Percentiles rank a stretch among this genome's conserved stretches.
These are phyloP conservation scores for Monosporozyma solicola DNA, from an alignment of 805 yeast genomes.

Conservation along the genomic window DNA sequence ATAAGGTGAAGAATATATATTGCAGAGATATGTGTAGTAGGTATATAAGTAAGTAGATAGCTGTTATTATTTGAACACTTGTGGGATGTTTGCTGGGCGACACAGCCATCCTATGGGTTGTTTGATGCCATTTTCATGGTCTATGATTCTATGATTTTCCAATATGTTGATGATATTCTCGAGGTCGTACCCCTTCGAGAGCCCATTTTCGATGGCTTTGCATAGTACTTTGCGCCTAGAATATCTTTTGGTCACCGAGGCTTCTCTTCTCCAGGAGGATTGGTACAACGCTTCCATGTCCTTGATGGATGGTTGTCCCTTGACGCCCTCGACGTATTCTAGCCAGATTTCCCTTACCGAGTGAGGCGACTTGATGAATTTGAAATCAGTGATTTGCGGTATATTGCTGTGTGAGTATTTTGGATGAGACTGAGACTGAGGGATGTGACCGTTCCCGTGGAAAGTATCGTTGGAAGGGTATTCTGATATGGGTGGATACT, in stretches of 20 bases:
- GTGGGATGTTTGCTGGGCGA: slow-evolving; percentile 32
- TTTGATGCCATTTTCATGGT: slow-evolving; percentile 34
- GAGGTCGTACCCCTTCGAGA: slow-evolving; percentile 36
- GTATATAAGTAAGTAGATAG: not conserved
- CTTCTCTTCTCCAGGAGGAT: slow-evolving; percentile 48
- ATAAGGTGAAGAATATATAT: not conserved
- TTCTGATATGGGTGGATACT: not conserved
- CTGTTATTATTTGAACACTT: slow-evolving; percentile 8
- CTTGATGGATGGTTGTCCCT: slow-evolving; percentile 45
- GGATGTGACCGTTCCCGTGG: not conserved
- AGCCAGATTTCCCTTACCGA: slow-evolving; percentile 47
- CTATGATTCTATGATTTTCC: slow-evolving; percentile 37
- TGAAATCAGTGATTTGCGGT: slow-evolving; percentile 13
- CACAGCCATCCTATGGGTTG: slow-evolving; percentile 40
- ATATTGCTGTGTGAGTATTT: not conserved
- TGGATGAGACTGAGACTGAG: not conserved
- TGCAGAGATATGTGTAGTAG: not conserved
- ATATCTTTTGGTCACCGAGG: slow-evolving; percentile 46
- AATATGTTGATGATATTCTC: slow-evolving; percentile 38
- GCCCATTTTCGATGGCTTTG: slow-evolving; percentile 46
- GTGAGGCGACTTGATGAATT: slow-evolving; percentile 36
- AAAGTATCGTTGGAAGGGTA: not conserved
- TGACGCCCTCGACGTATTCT: slow-evolving; percentile 44
- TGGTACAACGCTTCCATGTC: slow-evolving; percentile 41
- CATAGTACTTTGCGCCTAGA: slow-evolving; percentile 45